Conservation (phyloP, 2,329 filamentous ascomycete species). For the Dothistroma septosporum region DNA sequence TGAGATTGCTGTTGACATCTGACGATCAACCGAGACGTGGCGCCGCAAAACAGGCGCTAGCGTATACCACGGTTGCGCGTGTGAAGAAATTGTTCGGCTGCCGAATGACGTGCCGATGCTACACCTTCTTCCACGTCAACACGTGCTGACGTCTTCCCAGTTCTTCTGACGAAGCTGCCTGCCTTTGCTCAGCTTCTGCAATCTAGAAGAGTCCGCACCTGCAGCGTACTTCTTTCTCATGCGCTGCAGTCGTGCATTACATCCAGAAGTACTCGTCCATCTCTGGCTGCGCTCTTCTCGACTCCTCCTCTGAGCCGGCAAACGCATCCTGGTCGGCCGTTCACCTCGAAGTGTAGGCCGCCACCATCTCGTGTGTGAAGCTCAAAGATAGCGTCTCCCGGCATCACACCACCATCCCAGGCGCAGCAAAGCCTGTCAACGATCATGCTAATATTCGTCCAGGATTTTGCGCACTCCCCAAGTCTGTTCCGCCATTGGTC, state of each 20-base stretch:
- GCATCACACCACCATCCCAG: slow-evolving; percentile 15
- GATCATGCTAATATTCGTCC: slow-evolving; percentile 15
- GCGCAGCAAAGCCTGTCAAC: slow-evolving; percentile 21
- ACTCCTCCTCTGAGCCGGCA: slow-evolving; percentile 18
- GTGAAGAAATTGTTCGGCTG: not conserved
- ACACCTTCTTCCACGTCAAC: slow-evolving; percentile 4
- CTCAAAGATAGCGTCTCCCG: slow-evolving; percentile 15
- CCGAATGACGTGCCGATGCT: not conserved
- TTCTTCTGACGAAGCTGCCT: slow-evolving; percentile 14
- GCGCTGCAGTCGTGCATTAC: slow-evolving; percentile 21
- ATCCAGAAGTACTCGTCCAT: slow-evolving; percentile 20
- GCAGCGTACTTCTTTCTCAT: slow-evolving; percentile 15
- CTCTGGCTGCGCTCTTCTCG: slow-evolving; percentile 12
- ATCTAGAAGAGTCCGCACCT: slow-evolving; percentile 15
- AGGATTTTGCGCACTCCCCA: slow-evolving; percentile 9
- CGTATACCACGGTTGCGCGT: not conserved
- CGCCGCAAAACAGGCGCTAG: not conserved
- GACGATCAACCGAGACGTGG: not conserved
- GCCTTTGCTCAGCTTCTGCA: slow-evolving; percentile 15
- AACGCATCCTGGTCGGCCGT: slow-evolving; percentile 16
- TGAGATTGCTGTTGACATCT: not conserved
- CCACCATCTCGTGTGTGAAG: slow-evolving; percentile 12
- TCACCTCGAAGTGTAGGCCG: slow-evolving; percentile 17
- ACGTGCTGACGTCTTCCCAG: slow-evolving; percentile 20
- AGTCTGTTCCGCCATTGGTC: slow-evolving; percentile 14